Percentiles rank a stretch among this genome's conserved stretches.
phyloP scores from a whole-genome alignment of 352 stramenopile genomes.

The Phytophthora hibernalis region DNA sequence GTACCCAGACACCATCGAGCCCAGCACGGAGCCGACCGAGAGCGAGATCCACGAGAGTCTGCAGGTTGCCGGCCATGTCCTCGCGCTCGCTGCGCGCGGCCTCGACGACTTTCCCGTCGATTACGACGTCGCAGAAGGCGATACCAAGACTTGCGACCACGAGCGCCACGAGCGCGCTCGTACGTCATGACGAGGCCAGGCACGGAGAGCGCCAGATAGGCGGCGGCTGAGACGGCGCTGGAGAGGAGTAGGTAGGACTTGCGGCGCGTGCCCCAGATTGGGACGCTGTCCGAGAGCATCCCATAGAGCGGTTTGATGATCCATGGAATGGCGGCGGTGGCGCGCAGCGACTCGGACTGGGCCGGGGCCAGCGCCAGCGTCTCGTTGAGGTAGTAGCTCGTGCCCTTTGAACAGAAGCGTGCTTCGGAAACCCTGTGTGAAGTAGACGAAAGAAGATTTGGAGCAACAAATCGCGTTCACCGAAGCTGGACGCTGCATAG shows the following conservation, averaged over 20 bases:
- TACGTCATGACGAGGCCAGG: conserved; percentile 64
- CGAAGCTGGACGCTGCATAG: conserved; percentile 73
- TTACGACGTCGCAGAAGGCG: conserved; percentile 84
- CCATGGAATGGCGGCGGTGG: conserved; percentile 77
- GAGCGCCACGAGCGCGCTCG: conserved; percentile 61
- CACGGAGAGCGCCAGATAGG: conserved; percentile 69
- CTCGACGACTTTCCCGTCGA: conserved; percentile 83
- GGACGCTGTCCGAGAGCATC: conserved; percentile 79
- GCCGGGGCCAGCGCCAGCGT: conserved; percentile 68
- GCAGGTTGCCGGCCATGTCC: conserved; percentile 78
- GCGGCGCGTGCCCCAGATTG: conserved; percentile 74
- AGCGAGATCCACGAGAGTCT: conserved; percentile 84
- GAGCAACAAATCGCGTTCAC: conserved; percentile 67
- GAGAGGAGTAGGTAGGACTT: conserved; percentile 87
- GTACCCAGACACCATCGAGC: conserved; percentile 70
- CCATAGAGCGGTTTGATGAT: conserved; percentile 86
- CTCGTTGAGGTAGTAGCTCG: conserved; percentile 85
- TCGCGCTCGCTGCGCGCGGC: conserved; percentile 71
- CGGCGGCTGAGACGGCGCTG: conserved; percentile 58
- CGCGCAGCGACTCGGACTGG: conserved; percentile 72
- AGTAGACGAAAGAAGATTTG: conserved; percentile 90
- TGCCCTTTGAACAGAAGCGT: conserved; percentile 79
- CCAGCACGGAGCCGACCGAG: conserved; percentile 74
- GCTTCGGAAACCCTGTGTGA: conserved; percentile 78
- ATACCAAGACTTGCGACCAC: conserved; percentile 83